These are phyloP conservation scores for Alternaria panax DNA, from an alignment of 2,329 filamentous ascomycete species.

Conservation along the genomic window DNA sequence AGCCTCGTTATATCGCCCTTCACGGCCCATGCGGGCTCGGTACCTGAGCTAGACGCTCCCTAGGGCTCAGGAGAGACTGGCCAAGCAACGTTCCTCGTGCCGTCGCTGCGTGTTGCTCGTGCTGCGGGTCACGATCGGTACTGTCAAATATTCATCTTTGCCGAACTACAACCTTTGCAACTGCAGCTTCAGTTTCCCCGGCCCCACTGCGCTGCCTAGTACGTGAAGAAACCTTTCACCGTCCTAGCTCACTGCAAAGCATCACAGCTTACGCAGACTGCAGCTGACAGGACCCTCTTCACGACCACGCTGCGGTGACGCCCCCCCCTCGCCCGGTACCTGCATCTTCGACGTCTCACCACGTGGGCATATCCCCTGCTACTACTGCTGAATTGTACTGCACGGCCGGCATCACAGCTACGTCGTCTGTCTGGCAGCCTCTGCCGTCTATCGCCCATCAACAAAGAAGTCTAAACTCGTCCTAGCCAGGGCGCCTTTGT, in stretches of 20 bases:
- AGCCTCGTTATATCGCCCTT: conserved; percentile 39
- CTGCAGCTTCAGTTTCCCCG: conserved; percentile 37
- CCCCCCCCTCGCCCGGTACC: conserved; percentile 35
- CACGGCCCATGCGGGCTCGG: conserved; percentile 39
- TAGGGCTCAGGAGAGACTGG: conserved; percentile 28
- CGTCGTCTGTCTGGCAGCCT: conserved; percentile 30
- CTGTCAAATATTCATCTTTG: conserved; percentile 42
- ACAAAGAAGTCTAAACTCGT: conserved; percentile 28
- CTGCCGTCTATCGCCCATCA: conserved; percentile 26
- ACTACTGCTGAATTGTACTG: conserved; percentile 33
- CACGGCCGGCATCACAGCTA: conserved; percentile 39
- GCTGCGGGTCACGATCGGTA: conserved; percentile 41
- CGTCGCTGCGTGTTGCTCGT: conserved; percentile 25
- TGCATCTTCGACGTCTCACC: conserved; percentile 45
- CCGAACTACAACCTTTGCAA: conserved; percentile 36
- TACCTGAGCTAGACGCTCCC: conserved; percentile 39
- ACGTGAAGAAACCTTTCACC: conserved; percentile 36
- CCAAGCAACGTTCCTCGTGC: conserved; percentile 34
- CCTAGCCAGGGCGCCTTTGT: conserved; percentile 32
- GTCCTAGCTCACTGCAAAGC: conserved; percentile 30
- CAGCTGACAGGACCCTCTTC: conserved; percentile 25
- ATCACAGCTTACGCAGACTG: conserved; percentile 27
- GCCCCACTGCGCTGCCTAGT: conserved; percentile 41
- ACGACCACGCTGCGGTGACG: conserved; percentile 34
- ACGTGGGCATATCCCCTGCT: conserved; percentile 34